Evolutionary conservation across 352 stramenopile species (phyloP).

Genomic region (Phytopythium delawarense): DNA sequence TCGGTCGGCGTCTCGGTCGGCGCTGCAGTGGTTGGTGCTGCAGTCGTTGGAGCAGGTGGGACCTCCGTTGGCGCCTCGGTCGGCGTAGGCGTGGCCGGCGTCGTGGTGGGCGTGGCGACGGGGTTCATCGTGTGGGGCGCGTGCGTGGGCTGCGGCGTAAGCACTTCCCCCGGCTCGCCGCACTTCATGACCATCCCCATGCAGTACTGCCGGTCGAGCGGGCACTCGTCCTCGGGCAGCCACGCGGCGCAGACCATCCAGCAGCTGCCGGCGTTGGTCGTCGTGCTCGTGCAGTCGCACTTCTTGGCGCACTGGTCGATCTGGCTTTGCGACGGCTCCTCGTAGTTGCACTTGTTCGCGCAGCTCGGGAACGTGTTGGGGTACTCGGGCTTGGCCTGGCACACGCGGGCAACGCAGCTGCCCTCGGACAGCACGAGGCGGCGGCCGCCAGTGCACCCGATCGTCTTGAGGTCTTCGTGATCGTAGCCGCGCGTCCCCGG

Average conservation of each 20-base stretch:
- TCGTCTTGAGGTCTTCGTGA: slow-evolving; percentile 25
- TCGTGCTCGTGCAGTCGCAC: slow-evolving; percentile 35
- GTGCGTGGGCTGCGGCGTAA: slow-evolving; percentile 3
- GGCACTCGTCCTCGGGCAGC: slow-evolving; percentile 17
- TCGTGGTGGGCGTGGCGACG: neutral
- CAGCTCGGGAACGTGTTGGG: slow-evolving; percentile 27
- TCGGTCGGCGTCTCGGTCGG: neutral
- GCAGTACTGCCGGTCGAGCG: slow-evolving; percentile 32
- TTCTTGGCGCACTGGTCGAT: slow-evolving; percentile 35
- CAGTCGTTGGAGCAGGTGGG: neutral
- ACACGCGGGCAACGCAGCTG: slow-evolving; percentile 29
- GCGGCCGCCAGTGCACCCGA: slow-evolving; percentile 34
- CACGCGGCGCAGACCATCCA: slow-evolving; percentile 53
- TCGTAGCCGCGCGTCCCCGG: neutral
- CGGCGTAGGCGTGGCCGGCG: neutral
- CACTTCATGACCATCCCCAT: slow-evolving; percentile 2
- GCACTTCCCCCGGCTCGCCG: neutral
- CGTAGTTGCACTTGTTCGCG: slow-evolving; percentile 27
- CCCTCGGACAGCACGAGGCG: slow-evolving; percentile 33
- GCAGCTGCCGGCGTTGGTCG: slow-evolving; percentile 25
- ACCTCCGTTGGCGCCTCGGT: neutral
- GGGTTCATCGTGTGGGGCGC: neutral
- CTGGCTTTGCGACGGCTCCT: slow-evolving; percentile 25
- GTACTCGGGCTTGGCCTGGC: slow-evolving; percentile 20
- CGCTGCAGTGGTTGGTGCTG: neutral